phyloP scores from a whole-genome alignment of 192 early-diverging fungal species.

The Coemansia erecta region DNA sequence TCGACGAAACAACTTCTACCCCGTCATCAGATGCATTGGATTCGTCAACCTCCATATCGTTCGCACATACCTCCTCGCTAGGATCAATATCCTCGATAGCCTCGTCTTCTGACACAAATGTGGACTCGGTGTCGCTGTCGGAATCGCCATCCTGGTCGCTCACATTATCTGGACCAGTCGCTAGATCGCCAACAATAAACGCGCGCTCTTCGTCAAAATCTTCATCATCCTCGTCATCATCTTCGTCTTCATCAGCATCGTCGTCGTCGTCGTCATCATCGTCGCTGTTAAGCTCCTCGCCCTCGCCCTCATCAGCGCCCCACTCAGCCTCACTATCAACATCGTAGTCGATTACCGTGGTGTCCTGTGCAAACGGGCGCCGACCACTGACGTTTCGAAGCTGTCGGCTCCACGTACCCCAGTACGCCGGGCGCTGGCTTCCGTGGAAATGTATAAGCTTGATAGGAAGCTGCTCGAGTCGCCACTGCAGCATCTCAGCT shows the following conservation, averaged over 20 bases:
- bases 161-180: neutral
- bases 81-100: constrained; percentile 41
- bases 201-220: constrained; percentile 85
- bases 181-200: constrained; percentile 75
- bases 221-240: constrained; percentile 57
- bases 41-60: constrained; percentile 27
- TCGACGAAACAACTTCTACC: neutral
- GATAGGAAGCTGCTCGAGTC: constrained; percentile 22
- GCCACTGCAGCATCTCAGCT: constrained; percentile 22
- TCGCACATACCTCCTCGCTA: constrained; percentile 29
- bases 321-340: constrained; percentile 90
- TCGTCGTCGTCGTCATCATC: constrained; percentile 63
- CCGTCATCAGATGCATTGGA: neutral
- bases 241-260: constrained; percentile 53
- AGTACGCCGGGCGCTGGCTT: constrained; percentile 26
- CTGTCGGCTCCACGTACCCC: constrained; percentile 73
- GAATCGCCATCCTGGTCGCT: constrained; percentile 19
- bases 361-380: constrained; percentile 65
- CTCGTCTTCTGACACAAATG: constrained; percentile 42
- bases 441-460: constrained; percentile 39
- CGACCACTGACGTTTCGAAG: constrained; percentile 58
- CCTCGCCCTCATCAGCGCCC: constrained; percentile 81
- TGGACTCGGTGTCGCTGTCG: constrained; percentile 14
- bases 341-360: constrained; percentile 70
- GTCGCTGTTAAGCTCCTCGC: constrained; percentile 78